A percentile compares a stretch with the other conserved stretches of the same genome.
These are phyloP conservation scores for Turnera subulata DNA, from an alignment of 345 rosid species.

Conservation along the genomic window DNA sequence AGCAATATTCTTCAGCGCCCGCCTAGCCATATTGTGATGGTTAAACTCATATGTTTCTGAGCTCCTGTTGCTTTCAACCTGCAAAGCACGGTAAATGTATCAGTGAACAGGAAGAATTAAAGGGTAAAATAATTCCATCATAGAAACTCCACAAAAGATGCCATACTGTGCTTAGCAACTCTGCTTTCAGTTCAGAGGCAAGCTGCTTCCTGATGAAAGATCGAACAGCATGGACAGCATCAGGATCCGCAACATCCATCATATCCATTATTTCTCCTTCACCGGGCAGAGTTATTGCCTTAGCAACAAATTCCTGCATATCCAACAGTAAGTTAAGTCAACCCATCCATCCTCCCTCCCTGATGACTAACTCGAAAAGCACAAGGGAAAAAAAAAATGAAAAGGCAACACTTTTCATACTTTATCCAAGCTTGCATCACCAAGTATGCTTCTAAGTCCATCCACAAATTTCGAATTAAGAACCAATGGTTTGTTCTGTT, in stretches of 20 bases:
- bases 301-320: constrained; percentile 81
- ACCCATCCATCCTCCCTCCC: constrained; percentile 1
- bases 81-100: constrained; percentile 11
- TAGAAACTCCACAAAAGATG: constrained; percentile 4
- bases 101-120: constrained; percentile 1
- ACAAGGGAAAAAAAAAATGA: neutral
- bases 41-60: constrained; percentile 67
- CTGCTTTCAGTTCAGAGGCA: constrained; percentile 78
- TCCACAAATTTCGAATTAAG: constrained; percentile 70
- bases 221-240: constrained; percentile 94
- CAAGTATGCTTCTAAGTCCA: constrained; percentile 72
- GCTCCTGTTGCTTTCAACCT: constrained; percentile 80
- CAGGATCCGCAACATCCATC: constrained; percentile 98
- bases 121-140: neutral
- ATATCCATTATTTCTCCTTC: constrained; percentile 99
- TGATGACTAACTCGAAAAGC: neutral
- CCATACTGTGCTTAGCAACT: constrained; percentile 63
- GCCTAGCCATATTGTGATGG: constrained; percentile 81
- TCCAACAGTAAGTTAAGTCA: constrained; percentile 3
- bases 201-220: constrained; percentile 78
- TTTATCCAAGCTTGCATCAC: constrained; percentile 74
- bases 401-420: constrained; percentile 28
- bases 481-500: constrained; percentile 56
- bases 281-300: constrained; percentile 86
- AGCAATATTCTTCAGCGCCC: constrained; percentile 79